Evolutionary conservation across 106 monocot species (phyloP).

Genomic region (Acorus calamus): DNA sequence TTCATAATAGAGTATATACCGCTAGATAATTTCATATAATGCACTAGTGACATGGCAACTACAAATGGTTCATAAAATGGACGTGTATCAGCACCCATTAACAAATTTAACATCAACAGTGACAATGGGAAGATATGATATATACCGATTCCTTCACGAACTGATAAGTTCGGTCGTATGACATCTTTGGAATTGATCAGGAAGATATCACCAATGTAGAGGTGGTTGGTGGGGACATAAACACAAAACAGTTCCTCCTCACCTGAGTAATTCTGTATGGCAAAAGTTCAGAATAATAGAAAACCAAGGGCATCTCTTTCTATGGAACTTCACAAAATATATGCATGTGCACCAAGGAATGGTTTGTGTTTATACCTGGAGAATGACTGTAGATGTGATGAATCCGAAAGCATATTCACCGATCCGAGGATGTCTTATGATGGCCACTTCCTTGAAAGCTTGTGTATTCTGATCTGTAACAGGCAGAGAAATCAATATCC

Average conservation of each 20-base stretch:
- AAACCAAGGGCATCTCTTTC: too few relatives aligned
- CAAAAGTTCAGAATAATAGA: too few relatives aligned
- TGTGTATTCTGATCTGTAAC: conserved; percentile 13
- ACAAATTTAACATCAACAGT: too few relatives aligned
- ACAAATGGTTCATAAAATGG: too few relatives aligned
- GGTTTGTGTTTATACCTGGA: conserved; percentile 1
- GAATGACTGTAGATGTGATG: conserved; percentile 11
- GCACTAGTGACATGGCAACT: too few relatives aligned
- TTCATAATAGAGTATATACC: too few relatives aligned
- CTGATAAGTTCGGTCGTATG: conserved; percentile 15
- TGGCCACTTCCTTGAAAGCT: conserved; percentile 19
- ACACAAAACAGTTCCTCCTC: conserved; percentile 16
- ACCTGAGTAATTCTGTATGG: conserved; percentile 6
- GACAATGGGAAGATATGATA: background rate
- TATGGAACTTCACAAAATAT: too few relatives aligned
- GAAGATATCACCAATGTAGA: conserved; percentile 13
- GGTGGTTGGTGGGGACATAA: conserved; percentile 14
- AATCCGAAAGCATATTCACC: conserved; percentile 17
- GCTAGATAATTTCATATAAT: too few relatives aligned
- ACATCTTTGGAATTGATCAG: conserved; percentile 14
- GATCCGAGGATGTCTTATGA: conserved; percentile 13
- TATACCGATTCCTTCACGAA: conserved; percentile 15
- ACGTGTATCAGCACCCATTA: too few relatives aligned
- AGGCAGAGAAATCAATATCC: background rate
- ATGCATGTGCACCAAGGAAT: background rate